These are phyloP conservation scores for Arthroderma uncinatum DNA, from an alignment of 2,329 filamentous ascomycete genomes.

Conservation along the genomic window DNA sequence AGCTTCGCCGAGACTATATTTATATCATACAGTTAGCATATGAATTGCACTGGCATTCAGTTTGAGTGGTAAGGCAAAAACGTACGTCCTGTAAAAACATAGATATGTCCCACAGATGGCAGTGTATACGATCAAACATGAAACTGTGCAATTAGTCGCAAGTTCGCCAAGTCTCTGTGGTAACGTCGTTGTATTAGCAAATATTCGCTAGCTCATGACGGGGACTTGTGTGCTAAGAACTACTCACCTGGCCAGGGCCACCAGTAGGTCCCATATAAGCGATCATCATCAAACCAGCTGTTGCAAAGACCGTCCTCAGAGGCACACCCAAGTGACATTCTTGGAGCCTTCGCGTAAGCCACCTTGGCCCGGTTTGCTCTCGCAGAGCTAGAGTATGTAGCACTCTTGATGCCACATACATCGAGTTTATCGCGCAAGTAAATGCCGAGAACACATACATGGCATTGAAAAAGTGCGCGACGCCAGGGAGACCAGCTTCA, in stretches of 20 bases:
- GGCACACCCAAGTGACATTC: conserved; percentile 32
- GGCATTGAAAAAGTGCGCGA: conserved; percentile 36
- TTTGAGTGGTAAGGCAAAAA: neutral
- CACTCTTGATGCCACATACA: conserved; percentile 35
- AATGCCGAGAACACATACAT: conserved; percentile 38
- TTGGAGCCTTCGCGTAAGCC: conserved; percentile 30
- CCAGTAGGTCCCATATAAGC: conserved; percentile 33
- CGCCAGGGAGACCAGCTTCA: conserved; percentile 27
- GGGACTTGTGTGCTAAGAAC: neutral
- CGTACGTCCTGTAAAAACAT: conserved; percentile 25
- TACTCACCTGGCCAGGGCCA: conserved; percentile 26
- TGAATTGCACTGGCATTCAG: neutral
- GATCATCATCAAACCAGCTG: conserved; percentile 30
- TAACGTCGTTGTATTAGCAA: conserved; percentile 2
- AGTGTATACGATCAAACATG: conserved; percentile 33
- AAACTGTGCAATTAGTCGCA: conserved; percentile 29
- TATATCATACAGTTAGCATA: neutral
- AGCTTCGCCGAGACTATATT: conserved; percentile 28
- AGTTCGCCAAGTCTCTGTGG: conserved; percentile 29
- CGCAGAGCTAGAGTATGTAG: conserved; percentile 34
- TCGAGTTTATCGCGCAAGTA: conserved; percentile 33
- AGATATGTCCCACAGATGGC: conserved; percentile 35
- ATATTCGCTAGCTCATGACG: conserved; percentile 8
- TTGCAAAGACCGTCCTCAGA: conserved; percentile 31
- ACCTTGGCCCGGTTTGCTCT: conserved; percentile 33